Evolutionary conservation across 768 basidiomycete genomes (phyloP).

Genomic region (Tylopilus sp.): DNA sequence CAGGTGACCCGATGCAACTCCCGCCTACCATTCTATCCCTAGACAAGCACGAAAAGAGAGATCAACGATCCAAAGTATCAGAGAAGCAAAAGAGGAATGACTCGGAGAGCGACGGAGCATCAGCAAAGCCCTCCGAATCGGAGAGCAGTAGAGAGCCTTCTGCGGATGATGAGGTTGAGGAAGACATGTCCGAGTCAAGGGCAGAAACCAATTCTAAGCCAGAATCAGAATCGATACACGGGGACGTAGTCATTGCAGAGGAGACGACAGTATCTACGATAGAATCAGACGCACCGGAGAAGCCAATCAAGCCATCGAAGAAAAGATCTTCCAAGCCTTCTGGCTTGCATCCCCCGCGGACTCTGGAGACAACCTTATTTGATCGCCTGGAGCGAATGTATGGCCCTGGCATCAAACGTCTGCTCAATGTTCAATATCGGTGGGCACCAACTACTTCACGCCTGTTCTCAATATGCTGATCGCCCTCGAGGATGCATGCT

Average conservation of each 20-base stretch:
- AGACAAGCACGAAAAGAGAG: slow-evolving; percentile 39
- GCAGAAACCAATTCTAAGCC: slow-evolving; percentile 11
- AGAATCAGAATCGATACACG: slow-evolving; percentile 19
- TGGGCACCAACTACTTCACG: slow-evolving; percentile 27
- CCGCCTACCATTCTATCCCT: slow-evolving; percentile 87
- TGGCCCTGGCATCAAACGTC: slow-evolving; percentile 74
- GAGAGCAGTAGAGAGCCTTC: not conserved
- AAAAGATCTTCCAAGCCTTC: slow-evolving; percentile 11
- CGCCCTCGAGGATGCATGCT: slow-evolving; percentile 69
- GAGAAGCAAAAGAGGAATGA: not conserved
- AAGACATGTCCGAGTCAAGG: slow-evolving; percentile 2
- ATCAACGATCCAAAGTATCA: not conserved
- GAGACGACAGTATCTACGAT: slow-evolving; percentile 8
- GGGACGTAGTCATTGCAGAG: slow-evolving; percentile 19
- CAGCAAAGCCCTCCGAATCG: not conserved
- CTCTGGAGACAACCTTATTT: slow-evolving; percentile 87
- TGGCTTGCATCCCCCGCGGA: slow-evolving; percentile 55
- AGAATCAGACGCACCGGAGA: not conserved
- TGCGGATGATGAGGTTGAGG: not conserved
- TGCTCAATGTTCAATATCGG: slow-evolving; percentile 91
- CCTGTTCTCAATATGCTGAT: not conserved
- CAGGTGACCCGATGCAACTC: slow-evolving; percentile 94
- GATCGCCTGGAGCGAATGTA: slow-evolving; percentile 90
- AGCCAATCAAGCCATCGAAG: not conserved
- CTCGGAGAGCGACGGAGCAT: not conserved